Base-by-base conservation (phyloP, 1,284 basidiomycete genomes). In the Ceratobasidium sp. region DNA sequence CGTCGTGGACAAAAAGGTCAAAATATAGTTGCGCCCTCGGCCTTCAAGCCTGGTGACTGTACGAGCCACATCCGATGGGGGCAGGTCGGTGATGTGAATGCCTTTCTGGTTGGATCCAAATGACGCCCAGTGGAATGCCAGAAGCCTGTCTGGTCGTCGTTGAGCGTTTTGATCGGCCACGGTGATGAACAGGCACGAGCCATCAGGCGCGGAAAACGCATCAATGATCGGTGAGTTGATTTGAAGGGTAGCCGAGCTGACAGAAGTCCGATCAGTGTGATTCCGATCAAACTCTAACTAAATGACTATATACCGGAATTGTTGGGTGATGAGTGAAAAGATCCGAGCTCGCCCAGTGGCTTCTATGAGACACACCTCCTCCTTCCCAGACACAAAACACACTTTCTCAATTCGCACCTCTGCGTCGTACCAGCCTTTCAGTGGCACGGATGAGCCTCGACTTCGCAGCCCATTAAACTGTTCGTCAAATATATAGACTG, bases 121-220 rank as follows among this genome's bases (percentile, higher is more conserved):
- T 0, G 88, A 90, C 2, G 83, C 84, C 88, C 89, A 90, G 78
- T 91, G 90, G 80, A 88, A 89, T 6, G 87, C 86, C 5, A 82
- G 82, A 13, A 88, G 78, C 48, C 56, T 64, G 1, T 67, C 50
- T 5, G 42, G 52, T 40, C 57, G 46, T 23, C 15, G 17, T 6
- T 48, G 5, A 1, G 59, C 33, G 1, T 40, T n/a, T 7, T 52
- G 44, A 44, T 62, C 64, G 9, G 12, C 52, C 9, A 48, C 42
- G 17, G 56, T 28, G 7, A 78, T 61, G 33, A 78, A 50, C 23
- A 73, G 26, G 54, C 77, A 78, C 6, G 68, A 71, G 7, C 77
- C 77, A 48, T 78, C 77, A 15, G 77, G 77, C 20, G 77, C 64
- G 15, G 68, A 78, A 48, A 78, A 73, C 1, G 52, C 69, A n/a